Conservation (phyloP, 176 grass and related monocot species). For the Musa troglodytarum region DNA sequence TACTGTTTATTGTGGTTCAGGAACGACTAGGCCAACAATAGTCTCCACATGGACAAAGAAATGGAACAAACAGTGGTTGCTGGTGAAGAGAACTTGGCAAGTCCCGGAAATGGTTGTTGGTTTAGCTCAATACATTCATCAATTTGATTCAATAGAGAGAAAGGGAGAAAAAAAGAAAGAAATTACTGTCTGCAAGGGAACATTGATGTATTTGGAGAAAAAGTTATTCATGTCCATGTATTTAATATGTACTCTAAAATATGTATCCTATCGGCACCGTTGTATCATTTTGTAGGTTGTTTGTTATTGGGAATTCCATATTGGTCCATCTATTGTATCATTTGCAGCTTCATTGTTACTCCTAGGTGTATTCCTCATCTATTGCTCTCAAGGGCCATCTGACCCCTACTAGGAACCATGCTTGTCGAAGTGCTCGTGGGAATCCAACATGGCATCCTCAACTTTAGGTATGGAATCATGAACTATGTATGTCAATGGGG, state of each 20-base stretch:
- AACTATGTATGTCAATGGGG: too few species aligned
- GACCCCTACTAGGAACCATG: too few species aligned
- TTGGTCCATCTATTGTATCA: neutral
- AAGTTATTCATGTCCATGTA: neutral
- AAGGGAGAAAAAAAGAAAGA: neutral
- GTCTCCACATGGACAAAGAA: neutral
- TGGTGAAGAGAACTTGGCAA: neutral
- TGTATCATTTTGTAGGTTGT: neutral
- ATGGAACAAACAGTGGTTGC: neutral
- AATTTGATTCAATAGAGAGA: too few species aligned
- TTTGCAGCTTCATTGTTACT: neutral
- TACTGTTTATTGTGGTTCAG: neutral
- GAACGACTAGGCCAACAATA: constrained; percentile 8
- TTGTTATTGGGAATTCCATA: neutral
- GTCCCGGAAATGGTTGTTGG: too few species aligned
- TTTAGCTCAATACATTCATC: too few species aligned
- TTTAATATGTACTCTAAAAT: neutral
- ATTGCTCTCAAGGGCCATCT: too few species aligned
- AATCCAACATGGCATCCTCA: too few species aligned
- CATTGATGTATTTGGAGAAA: neutral
- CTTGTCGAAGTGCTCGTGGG: too few species aligned
- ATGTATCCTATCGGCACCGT: neutral
- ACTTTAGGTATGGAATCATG: too few species aligned
- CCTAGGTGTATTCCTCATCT: too few species aligned
- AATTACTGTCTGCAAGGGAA: neutral